Evolutionary conservation across 192 early-diverging fungal genomes (phyloP), one percentile per base, ranked within the genome.

Genomic region (Mortierella claussenii): DNA sequence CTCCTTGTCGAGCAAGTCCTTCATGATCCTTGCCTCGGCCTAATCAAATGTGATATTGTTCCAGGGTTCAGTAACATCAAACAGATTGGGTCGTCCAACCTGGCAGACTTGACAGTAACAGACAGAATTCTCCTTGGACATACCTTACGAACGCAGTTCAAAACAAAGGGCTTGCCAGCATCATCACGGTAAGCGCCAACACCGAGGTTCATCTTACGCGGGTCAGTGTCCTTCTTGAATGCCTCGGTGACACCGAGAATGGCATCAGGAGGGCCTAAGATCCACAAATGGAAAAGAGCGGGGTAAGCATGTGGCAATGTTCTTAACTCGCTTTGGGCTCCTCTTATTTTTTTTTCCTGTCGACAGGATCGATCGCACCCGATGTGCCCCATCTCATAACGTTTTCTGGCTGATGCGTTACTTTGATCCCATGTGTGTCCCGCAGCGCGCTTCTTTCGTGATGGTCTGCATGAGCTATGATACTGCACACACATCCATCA

Each of bases 171-270:
- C 82, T 95, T 93, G 60, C 92, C 93, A 23, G 71, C 79, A 75
- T 99, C 95, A 74, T 95, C 94, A 76, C 97, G 91, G 84, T 98
- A 99, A 43, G 97, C 98, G 67, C 98, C 98, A 26, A 97, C 96
- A 59, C 96, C 96, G 42, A 99, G 83, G 88, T 98, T 98, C 90
- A 99, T 98, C 89, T 99, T 99, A 69, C 86, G 87, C 13, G 94
- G 75, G 71, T 96, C 90, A 37, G 76, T 84, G 81, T 97, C 95
- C 74, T 90, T 91, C 88, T 94, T 95, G 89, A 92, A 99, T 27
- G 95, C 95, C 79, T 96, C 97, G 52, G 95, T 95, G 69, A 98
- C 91, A 64, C 91, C 91, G 49, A 94, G 85, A 64, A 94, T 94
- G 7, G 92, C 88, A 68, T 94, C 92, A 27, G 92, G 90, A 60